Conservation (phyloP, 2,329 filamentous ascomycete genomes). For the Reticulascus tulasneorum region DNA sequence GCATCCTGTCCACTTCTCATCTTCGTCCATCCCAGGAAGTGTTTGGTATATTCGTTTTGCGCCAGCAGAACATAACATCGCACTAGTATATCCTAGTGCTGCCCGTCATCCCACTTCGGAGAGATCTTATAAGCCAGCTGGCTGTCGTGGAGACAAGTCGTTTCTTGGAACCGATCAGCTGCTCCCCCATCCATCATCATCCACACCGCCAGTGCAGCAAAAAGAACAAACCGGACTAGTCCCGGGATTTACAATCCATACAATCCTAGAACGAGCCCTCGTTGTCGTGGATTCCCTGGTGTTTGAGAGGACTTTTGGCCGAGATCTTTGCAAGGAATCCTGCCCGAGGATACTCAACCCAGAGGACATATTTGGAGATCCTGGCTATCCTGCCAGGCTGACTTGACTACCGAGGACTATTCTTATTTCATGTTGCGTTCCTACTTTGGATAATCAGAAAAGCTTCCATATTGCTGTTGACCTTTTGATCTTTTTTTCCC, state of each 20-base stretch:
- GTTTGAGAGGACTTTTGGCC: conserved; percentile 13
- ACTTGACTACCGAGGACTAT: conserved; percentile 13
- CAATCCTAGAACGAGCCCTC: conserved; percentile 14
- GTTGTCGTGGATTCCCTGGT: conserved; percentile 17
- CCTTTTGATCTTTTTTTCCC: conserved; percentile 18
- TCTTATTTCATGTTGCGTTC: conserved; percentile 16
- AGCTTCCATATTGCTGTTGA: conserved; percentile 6
- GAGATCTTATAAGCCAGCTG: conserved; percentile 12
- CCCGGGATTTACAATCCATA: conserved; percentile 11
- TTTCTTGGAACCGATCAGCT: conserved; percentile 17
- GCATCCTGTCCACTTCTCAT: conserved; percentile 12
- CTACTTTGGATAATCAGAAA: conserved; percentile 9
- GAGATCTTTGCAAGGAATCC: conserved; percentile 15
- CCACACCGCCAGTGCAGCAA: conserved; percentile 16
- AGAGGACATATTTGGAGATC: conserved; percentile 12
- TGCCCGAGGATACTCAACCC: conserved; percentile 11
- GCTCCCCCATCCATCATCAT: conserved; percentile 9
- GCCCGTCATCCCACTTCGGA: conserved; percentile 8
- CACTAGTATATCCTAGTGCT: conserved; percentile 15
- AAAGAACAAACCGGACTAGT: too few relatives aligned
- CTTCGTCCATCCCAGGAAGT: conserved; percentile 14
- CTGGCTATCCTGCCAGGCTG: conserved; percentile 7
- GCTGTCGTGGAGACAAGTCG: conserved; percentile 15
- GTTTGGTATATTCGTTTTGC: conserved; percentile 16
- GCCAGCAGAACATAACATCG: conserved; percentile 14